Base-by-base conservation (phyloP, 305 asterid species). In the Solanum hybrid region DNA sequence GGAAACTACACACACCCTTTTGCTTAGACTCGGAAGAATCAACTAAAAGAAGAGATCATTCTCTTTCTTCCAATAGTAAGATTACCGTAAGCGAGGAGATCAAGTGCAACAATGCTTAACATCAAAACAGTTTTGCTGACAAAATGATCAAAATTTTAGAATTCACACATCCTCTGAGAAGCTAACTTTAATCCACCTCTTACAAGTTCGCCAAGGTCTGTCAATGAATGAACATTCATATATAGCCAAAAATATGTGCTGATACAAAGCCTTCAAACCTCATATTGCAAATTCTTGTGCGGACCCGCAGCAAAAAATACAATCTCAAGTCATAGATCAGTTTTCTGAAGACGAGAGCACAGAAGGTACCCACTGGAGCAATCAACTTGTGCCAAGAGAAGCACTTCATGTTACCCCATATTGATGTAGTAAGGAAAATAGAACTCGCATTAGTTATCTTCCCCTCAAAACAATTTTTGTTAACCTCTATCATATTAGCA, bases 71-170 rank as follows among this genome's bases (percentile, higher is more conserved):
- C 75, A 18, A 51, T 20, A 84, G 75, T 31, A 84, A 84, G 87
- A 84, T 84, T 20, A 84, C 87, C 75, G 8, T 31, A 51, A 51
- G 42, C 4, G 4, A 5, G 42, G 75, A 84, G 28, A 84, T 51
- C 73, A 83, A 42, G 87, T 84, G 87, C 87, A 51, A 84, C 87
- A 16, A 51, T 84, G 87, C 87, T 83, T 31, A 6, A 84, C 39
- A 51, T 31, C 39, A 37, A 51, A 84, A 33, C 75, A 84, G 67
- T 84, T 84, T 28, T 29, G 22, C 37, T 29, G 20, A 29, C 87
- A 18, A 18, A 51, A 51, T 83, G 73, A 83, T 42, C 36, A 83
- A 39, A 81, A 42, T 51, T 84, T 18, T 83, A 83, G 39, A 83
- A 46, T 83, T 31, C 87, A 83, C 33, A 83, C 36, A 83, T 83